Conservation (phyloP, 768 basidiomycete species). For the Panus rudis region DNA sequence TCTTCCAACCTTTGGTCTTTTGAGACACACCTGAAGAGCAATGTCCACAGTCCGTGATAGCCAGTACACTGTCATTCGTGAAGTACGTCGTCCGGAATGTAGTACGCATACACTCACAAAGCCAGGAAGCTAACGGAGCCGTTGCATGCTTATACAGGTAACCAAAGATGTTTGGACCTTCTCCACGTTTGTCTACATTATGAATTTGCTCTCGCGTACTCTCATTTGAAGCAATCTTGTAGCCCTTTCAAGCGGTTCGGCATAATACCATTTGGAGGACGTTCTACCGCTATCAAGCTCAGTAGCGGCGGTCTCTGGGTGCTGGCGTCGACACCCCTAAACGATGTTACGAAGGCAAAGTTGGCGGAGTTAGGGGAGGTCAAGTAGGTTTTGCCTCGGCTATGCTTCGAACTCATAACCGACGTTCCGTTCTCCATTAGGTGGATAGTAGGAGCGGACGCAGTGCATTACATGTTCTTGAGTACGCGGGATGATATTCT, state of each 20-base stretch:
- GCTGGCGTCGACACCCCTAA: conserved; percentile 72
- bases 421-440: conserved; percentile 21
- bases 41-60: too few relatives aligned
- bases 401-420: not conserved
- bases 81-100: not conserved
- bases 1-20: too few relatives aligned
- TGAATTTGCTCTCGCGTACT: not conserved
- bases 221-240: not conserved
- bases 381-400: conserved; percentile 35
- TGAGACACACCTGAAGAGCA: too few relatives aligned
- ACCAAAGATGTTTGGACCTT: conserved; percentile 56
- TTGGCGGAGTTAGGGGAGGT: conserved; percentile 63
- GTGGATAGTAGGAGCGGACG: conserved; percentile 53
- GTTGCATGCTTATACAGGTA: conserved; percentile 15
- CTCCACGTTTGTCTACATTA: conserved; percentile 39
- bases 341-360: conserved; percentile 53
- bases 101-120: not conserved
- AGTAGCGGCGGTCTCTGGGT: conserved; percentile 68
- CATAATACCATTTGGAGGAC: conserved; percentile 69
- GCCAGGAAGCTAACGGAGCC: not conserved
- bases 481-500: conserved; percentile 24
- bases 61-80: conserved; percentile 10
- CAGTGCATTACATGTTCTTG: conserved; percentile 54
- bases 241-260: conserved; percentile 67
- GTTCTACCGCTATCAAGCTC: conserved; percentile 76